Evolutionary conservation across 352 stramenopile genomes (phyloP), one percentile per base, ranked within the genome.

Genomic region (Phytophthora agathidicida): DNA sequence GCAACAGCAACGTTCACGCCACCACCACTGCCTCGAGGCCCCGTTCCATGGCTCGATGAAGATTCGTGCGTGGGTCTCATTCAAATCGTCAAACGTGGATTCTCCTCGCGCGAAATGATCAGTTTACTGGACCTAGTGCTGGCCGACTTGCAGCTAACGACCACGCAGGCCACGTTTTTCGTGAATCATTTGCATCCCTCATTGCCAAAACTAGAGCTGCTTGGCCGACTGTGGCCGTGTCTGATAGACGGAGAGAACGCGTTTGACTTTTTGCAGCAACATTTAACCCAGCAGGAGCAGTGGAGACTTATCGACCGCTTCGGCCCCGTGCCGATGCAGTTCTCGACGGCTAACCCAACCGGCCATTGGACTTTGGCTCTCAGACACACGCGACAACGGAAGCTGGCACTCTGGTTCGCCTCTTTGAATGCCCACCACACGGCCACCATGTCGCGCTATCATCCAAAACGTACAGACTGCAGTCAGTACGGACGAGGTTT

Each of bases 401-500:
- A 89, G 47, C 43, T 92, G 7, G 80, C 77, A 3, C 45, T 92
- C 14, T 88, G 77, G 77, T 89, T 92, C 42, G 72, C 82, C 7
- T 82, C 75, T 11, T 51, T 92, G 16, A 92, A 89, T 36, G 68
- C 68, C 2, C 42, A 67, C 13, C 74, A 89, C 17, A 70, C 68
- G 3, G 36, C 36, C 0, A 23, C 62, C 5, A 42, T 73, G 2
- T 16, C 43, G 0, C 71, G 74, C 19, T 56, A 67, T 22, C 70
- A 86, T 47, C 51, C 75, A 0, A 86, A 79, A 33, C 77, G 75
- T 8, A 84, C 73, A 3, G 80, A 89, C 55, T 76, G 63, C 36
- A 81, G 76, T 35, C 82, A 92, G 37, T 86, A 76, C 32, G 79
- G 77, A 10, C 80, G 73, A 28, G 75, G 63, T 0, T 78, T 65